Evolutionary conservation across 306 rosid species (phyloP), one percentile per base, ranked within the genome.

Genomic region (Trifolium fragiferum): DNA sequence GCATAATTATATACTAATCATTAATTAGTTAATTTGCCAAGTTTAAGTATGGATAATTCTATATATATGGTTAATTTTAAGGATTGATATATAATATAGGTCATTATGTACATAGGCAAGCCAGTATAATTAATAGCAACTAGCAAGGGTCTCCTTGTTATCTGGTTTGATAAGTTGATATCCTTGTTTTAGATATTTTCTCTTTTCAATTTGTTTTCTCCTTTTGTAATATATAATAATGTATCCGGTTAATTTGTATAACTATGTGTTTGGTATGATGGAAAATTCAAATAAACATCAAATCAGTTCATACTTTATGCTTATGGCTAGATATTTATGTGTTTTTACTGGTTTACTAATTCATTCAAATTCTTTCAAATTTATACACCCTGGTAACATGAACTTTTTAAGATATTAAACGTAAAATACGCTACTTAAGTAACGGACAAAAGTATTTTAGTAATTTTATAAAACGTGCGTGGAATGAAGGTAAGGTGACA

Each of bases 101-200:
- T 73, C 74, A 78, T 50, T 55, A 30, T 86, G 89, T 84, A 81
- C 74, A 78, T 46, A n/a, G 49, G 54, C 35, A 68, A 73, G 70
- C 66, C 55, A 57, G n/a, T 21, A 57, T 11, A 40, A 37, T 71
- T 74, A 74, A 54, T 60, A 79, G 84, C 76, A 74, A 74, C 54
- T 60, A 77, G 84, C 76, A 74, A 74, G 83, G 76, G 72, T 41
- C 23, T 72, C 63, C 71, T 51, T 53, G 83, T 51, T 74, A 76
- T 63, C 81, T 68, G 30, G 60, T 19, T 53, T 53, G 25, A 53
- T 53, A 53, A 19, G 27, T 50, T 50, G 57, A 50, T 30, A 30
- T 50, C 4, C 11, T 6, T 2, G 23, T 16, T 50, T 49, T 49
- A 49, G 55, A n/a, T 49, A 49, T n/a, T 7, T 49, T 16, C 16